Base-by-base conservation (phyloP, 2,329 filamentous ascomycete genomes). In the Simplicillium sp. region DNA sequence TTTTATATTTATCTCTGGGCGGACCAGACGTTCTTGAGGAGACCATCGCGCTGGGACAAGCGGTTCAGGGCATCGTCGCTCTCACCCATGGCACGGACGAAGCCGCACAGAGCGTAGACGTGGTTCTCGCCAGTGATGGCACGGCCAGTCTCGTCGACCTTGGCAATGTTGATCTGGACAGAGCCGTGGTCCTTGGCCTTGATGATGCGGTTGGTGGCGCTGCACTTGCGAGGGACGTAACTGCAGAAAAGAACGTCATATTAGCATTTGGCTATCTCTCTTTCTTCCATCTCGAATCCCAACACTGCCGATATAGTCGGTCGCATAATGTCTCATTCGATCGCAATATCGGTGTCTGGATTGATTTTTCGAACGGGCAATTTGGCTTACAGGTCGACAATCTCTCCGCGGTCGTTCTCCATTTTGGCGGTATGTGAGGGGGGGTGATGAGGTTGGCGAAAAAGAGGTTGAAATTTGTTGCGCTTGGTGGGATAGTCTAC, bases 381-480 rank as follows among this genome's bases (percentile, higher is more conserved):
- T 15, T 33, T 5, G 12, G 31, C 31, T 72, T 82, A 95, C 87
- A 95, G 88, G 77, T 97, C 90, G 71, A 97, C 92, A 75, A 96
- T 89, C 74, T 97, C 88, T 77, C 90, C 90, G 76, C 88, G 88
- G 79, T 97, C 92, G 88, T 98, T 98, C 82, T 98, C 92, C 92
- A 97, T 98, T 73, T 79, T 89, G 65, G 62, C 69, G 63, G 60
- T 57, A 37, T 42, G 46, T 55, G 53, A 51, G 48, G 47, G 50
- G 53, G 51, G 45, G 50, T 54, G 54, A 46, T 50, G 53, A 50
- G 48, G 46, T 50, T 49, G 48, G 50, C 51, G 54, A 34, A 43
- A 44, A 9, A 25, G 20, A 9, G 5, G 5, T 39, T 15, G 40
- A 41, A 29, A 47, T 42, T 39, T 51, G 54, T 47, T 52, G 44